These are phyloP conservation scores for Linderniella brevidens DNA, from an alignment of 257 asterid species.

Conservation along the genomic window DNA sequence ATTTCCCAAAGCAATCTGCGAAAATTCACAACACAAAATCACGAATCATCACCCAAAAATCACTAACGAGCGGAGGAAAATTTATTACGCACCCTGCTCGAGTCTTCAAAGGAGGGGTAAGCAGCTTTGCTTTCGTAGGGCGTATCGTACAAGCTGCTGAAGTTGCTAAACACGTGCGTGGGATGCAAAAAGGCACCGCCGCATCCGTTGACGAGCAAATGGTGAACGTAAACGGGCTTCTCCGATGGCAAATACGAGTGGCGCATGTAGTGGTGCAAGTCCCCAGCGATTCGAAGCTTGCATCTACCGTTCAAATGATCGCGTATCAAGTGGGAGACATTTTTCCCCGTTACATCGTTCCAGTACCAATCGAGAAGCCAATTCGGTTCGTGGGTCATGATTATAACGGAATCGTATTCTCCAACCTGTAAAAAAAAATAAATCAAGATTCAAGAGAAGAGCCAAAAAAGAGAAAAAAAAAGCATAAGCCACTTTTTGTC, in stretches of 20 bases:
- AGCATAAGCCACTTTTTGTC: neutral
- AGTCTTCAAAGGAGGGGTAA: slow-evolving; percentile 92
- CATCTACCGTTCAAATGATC: slow-evolving; percentile 83
- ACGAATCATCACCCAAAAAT: slow-evolving; percentile 5
- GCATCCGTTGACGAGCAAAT: slow-evolving; percentile 92
- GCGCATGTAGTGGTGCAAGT: slow-evolving; percentile 96
- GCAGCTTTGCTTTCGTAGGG: slow-evolving; percentile 75
- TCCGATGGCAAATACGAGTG: slow-evolving; percentile 70
- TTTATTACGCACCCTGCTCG: slow-evolving; percentile 54
- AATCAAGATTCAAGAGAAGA: neutral
- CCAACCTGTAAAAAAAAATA: slow-evolving; percentile 43
- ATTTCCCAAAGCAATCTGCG: slow-evolving; percentile 96
- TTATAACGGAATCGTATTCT: slow-evolving; percentile 68
- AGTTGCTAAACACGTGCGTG: slow-evolving; percentile 81
- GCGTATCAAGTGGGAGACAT: slow-evolving; percentile 57
- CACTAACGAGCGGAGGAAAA: neutral
- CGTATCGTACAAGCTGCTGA: slow-evolving; percentile 35
- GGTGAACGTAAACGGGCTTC: slow-evolving; percentile 72
- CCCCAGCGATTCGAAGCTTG: slow-evolving; percentile 90
- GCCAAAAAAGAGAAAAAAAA: neutral
- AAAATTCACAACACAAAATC: slow-evolving; percentile 6
- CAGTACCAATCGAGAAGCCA: slow-evolving; percentile 99
- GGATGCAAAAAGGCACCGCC: slow-evolving; percentile 99
- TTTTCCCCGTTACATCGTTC: slow-evolving; percentile 62
- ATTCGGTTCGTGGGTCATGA: slow-evolving; percentile 93